phyloP scores from a whole-genome alignment of 768 basidiomycete genomes.

The Xerocomus brunneocitrinus region DNA sequence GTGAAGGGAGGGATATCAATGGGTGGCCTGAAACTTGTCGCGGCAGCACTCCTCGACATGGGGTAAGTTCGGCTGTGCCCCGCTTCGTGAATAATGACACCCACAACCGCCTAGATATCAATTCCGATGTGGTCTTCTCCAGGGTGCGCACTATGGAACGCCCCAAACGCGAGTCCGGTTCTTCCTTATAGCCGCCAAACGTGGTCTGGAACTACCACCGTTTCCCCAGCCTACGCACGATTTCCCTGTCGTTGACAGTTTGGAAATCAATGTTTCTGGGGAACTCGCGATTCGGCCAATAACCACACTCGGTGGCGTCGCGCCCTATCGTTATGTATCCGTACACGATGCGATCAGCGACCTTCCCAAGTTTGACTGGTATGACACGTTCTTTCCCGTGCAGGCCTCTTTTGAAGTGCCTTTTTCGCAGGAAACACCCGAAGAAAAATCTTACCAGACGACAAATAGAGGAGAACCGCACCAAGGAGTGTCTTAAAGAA shows the following conservation, averaged over 20 bases:
- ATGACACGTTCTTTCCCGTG: slow-evolving; percentile 4
- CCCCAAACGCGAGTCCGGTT: slow-evolving; percentile 44
- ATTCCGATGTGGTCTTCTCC: slow-evolving; percentile 38
- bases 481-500: slow-evolving; percentile 38
- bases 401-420: not conserved
- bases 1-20: slow-evolving; percentile 62
- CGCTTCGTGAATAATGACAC: not conserved
- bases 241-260: slow-evolving; percentile 35
- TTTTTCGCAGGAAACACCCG: slow-evolving; percentile 23
- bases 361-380: slow-evolving; percentile 74
- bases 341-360: slow-evolving; percentile 74
- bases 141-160: slow-evolving; percentile 46
- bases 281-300: slow-evolving; percentile 41
- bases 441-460: slow-evolving; percentile 2
- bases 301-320: slow-evolving; percentile 43
- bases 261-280: slow-evolving; percentile 51
- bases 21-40: slow-evolving; percentile 69
- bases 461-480: slow-evolving; percentile 11
- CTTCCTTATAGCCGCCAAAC: slow-evolving; percentile 44
- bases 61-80: slow-evolving; percentile 38
- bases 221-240: slow-evolving; percentile 43
- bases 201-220: slow-evolving; percentile 33
- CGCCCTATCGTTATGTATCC: slow-evolving; percentile 53
- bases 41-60: slow-evolving; percentile 59
- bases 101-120: slow-evolving; percentile 35